Evolutionary conservation across 2,329 filamentous ascomycete species (phyloP), one percentile per base, ranked within the genome.

Genomic region (Bertia moriformis): DNA sequence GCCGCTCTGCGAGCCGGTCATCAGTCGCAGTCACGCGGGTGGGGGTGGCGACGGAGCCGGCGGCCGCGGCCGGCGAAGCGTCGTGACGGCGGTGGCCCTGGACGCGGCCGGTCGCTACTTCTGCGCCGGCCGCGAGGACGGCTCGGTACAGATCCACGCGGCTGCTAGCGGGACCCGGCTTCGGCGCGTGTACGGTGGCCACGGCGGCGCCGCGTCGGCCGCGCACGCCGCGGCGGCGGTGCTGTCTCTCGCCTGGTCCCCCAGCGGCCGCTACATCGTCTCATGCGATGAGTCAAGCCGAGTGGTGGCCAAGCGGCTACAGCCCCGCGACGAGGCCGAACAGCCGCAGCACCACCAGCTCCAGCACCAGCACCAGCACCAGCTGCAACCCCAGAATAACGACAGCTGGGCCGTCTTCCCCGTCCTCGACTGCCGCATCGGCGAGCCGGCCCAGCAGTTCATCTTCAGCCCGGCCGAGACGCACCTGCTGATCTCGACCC

Each of bases 71-170:
- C 36, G 37, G 37, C 18, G 33, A 24, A 22, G 15, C 24, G 36
- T 43, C 35, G 38, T 46, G 20, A 39, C 44, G 18, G 43, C 43
- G 29, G 18, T 46, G 14, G 38, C 37, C 19, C 7, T 14, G 2
- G 40, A 36, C 14, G 14, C 37, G 3, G 13, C 36, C 5, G 44
- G 43, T 18, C 18, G 20, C 14, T 46, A 43, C 40, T 51, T 45
- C 37, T 48, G 47, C 37, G 43, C 32, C 36, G 49, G 49, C n/a
- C 45, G 39, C 38, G 46, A 50, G 4, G 44, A 48, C 41, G 49
- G 49, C 10, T 40, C 38, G 17, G 43, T 52, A 14, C 32, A 24
- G 19, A 43, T 50, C 10, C 41, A 46, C 22, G 42, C 45, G 14
- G 39, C 37, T 13, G 4, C 22, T 7, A 27, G 22, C 22, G 22